phyloP scores from a whole-genome alignment of 192 early-diverging fungal genomes.

The Gonapodya sp. region DNA sequence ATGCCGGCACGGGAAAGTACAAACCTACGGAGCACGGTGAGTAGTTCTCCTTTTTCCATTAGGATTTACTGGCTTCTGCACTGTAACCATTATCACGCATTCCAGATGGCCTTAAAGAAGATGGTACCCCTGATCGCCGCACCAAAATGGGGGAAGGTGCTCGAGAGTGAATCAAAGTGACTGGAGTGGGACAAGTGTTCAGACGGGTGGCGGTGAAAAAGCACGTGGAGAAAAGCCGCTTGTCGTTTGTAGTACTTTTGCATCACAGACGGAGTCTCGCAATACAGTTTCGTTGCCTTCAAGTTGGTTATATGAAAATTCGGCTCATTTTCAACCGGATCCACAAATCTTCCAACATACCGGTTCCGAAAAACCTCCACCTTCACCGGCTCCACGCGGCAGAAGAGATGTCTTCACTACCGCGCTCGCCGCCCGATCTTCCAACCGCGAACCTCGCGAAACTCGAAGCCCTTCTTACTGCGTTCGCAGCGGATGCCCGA shows the following conservation, averaged over 20 bases:
- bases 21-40: slow-evolving; percentile 10
- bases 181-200: too few relatives aligned
- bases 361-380: too few relatives aligned
- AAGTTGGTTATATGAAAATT: too few relatives aligned
- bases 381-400: too few relatives aligned
- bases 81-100: neutral
- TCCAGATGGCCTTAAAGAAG: slow-evolving; percentile 3
- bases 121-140: slow-evolving; percentile 4
- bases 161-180: neutral
- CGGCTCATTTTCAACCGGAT: too few relatives aligned
- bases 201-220: too few relatives aligned
- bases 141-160: neutral
- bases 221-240: too few relatives aligned
- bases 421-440: neutral
- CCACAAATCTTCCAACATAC: too few relatives aligned
- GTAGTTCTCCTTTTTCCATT: neutral
- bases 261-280: too few relatives aligned
- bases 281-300: too few relatives aligned
- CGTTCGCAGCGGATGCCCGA: neutral
- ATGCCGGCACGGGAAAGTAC: neutral
- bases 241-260: too few relatives aligned
- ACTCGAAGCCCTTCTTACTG: neutral
- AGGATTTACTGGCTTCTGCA: neutral
- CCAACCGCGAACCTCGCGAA: neutral
- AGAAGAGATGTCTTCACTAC: neutral